Conservation (phyloP, 257 asterid species). For the Capsicum rhomboideum region DNA sequence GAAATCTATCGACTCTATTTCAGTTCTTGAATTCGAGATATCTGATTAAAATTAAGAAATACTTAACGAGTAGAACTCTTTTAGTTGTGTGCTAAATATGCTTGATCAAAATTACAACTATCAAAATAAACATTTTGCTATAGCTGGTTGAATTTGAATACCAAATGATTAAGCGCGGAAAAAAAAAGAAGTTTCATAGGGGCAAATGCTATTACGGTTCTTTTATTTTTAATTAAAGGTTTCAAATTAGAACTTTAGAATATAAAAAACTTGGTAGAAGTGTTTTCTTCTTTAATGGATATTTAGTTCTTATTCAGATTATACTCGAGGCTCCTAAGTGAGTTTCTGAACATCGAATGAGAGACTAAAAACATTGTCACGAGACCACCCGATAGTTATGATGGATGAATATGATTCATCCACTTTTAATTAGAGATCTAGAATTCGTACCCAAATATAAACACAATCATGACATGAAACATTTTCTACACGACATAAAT, state of each 20-base stretch:
- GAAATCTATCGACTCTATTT: neutral
- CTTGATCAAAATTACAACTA: neutral
- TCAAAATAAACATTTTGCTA: neutral
- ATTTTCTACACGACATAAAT: neutral
- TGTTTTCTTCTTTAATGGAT: neutral
- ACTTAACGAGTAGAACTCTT: neutral
- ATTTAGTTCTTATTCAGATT: neutral
- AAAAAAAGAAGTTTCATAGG: no score
- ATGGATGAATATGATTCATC: neutral
- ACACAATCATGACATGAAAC: neutral
- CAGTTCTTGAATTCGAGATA: neutral
- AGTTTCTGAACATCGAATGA: no score
- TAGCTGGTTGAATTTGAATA: neutral
- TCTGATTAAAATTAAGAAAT: neutral
- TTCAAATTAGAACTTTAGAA: no score
- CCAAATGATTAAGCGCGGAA: no score
- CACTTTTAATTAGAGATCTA: neutral
- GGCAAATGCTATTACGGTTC: no score
- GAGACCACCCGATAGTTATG: neutral
- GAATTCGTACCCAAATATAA: neutral
- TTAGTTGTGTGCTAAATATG: neutral
- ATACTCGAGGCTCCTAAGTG: neutral
- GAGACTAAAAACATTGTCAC: neutral
- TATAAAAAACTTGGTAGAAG: no score
- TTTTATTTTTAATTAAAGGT: no score